Evolutionary conservation across 2,329 filamentous ascomycete species (phyloP).

Genomic region (Ophiostoma sp.): DNA sequence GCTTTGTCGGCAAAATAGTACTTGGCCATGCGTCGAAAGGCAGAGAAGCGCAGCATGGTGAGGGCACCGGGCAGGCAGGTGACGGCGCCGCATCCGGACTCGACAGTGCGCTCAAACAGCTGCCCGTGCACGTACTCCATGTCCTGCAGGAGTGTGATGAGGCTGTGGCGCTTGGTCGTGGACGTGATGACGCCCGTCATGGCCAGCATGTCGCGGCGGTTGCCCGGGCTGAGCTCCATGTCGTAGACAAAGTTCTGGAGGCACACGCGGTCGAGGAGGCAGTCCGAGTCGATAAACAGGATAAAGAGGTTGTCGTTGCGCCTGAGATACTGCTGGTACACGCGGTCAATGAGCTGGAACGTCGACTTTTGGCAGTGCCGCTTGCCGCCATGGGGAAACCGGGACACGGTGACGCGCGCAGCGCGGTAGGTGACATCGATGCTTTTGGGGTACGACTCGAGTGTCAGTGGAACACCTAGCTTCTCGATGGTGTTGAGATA

Average conservation of each 20-base stretch:
- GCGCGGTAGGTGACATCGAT: conserved; percentile 83
- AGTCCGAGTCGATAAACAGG: conserved; percentile 95
- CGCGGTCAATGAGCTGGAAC: conserved; percentile 86
- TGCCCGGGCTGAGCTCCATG: conserved; percentile 94
- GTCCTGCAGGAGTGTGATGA: conserved; percentile 90
- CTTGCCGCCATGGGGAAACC: conserved; percentile 91
- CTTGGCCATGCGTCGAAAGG: conserved; percentile 93
- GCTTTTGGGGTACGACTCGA: conserved; percentile 76
- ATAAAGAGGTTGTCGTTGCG: conserved; percentile 90
- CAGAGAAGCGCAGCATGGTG: conserved; percentile 91
- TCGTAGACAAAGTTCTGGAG: conserved; percentile 98
- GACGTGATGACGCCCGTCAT: conserved; percentile 98
- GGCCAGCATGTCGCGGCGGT: conserved; percentile 85
- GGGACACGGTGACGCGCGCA: conserved; percentile 80
- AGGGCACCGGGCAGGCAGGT: conserved; percentile 93
- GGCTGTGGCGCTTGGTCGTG: conserved; percentile 78
- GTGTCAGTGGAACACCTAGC: conserved; percentile 71
- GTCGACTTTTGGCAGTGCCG: conserved; percentile 89
- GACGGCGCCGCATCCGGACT: conserved; percentile 88
- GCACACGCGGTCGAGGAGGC: conserved; percentile 84
- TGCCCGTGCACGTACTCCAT: conserved; percentile 99
- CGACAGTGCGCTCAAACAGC: conserved; percentile 89
- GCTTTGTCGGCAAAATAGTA: conserved; percentile 98
- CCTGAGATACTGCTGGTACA: conserved; percentile 81
- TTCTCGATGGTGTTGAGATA: conserved; percentile 82